Base-by-base conservation (phyloP, 768 basidiomycete species). In the Mycena sanguinolenta region DNA sequence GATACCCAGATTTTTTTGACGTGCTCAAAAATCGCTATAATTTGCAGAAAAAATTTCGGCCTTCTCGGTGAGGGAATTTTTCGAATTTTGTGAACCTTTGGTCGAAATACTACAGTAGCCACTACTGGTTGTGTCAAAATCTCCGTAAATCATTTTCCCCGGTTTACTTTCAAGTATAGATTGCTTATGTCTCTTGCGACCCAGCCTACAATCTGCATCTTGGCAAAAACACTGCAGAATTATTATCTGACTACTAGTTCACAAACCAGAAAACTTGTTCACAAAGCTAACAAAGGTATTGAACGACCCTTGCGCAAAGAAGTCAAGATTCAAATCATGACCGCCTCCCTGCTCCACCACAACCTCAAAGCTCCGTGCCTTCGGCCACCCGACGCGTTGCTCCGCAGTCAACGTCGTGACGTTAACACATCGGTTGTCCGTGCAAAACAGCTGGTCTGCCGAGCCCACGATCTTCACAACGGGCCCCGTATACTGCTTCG, bases 241-340 rank as follows among this genome's bases (percentile, higher is more conserved):
- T 4, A 10, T 34, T 4, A 10, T 34, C 32, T 34, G 32, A 34
- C 6, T n/a, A 34, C 10, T 34, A 34, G 19, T n/a, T 46, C 44
- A 46, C 21, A 46, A n/a, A 7, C 21, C 44, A n/a, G 44, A 21
- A 8, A 30, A 53, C 17, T 30, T 27, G 14, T 53, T n/a, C 52
- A 53, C 52, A 30, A 53, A 28, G 28, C 52, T 13, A 53, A 53
- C 16, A 30, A 53, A 53, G 52, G 27, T 53, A 30, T 30, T 30
- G 28, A 53, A 53, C 14, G 52, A 16, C 27, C 52, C 52, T 30
- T 53, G 27, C 16, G 52, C 52, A 4, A 53, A 30, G n/a, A 53
- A 53, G 28, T 53, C 52, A 30, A 53, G 52, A 53, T 53, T 53
- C 52, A 53, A 30, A 30, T 53, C 52, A 30, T 53, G 52, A 1